Evolutionary conservation across 2,329 filamentous ascomycete genomes (phyloP).

Genomic region (Podosphaera aphanis): DNA sequence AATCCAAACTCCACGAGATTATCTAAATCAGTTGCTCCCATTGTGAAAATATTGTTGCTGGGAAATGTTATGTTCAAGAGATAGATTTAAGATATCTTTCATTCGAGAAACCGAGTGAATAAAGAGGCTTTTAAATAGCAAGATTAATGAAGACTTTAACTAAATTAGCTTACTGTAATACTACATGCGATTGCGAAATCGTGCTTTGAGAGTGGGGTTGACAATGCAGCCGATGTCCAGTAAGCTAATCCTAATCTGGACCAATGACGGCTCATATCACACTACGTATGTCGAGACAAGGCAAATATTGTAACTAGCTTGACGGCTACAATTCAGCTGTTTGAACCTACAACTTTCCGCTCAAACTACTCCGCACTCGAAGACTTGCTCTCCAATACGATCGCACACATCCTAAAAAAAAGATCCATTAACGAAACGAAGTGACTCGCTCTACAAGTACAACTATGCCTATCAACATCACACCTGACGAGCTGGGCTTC

Average conservation of each 20-base stretch:
- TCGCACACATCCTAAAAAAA: slow-evolving; percentile 1
- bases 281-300: neutral
- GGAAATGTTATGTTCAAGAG: neutral
- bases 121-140: neutral
- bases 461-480: slow-evolving; percentile 83
- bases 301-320: neutral
- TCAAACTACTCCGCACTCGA: no score
- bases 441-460: neutral
- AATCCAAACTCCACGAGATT: slow-evolving; percentile 54
- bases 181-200: no score
- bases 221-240: no score
- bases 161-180: no score
- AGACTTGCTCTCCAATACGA: no score
- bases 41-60: slow-evolving; percentile 1
- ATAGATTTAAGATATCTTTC: neutral
- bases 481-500: slow-evolving; percentile 79
- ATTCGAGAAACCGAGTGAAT: neutral
- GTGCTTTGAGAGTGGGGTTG: no score
- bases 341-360: no score
- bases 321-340: neutral
- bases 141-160: no score
- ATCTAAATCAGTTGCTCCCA: slow-evolving; percentile 35
- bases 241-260: neutral
- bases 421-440: neutral
- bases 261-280: neutral